These are phyloP conservation scores for Austroboletus novae-zelandiae DNA, from an alignment of 1,284 basidiomycete species.

Conservation along the genomic window DNA sequence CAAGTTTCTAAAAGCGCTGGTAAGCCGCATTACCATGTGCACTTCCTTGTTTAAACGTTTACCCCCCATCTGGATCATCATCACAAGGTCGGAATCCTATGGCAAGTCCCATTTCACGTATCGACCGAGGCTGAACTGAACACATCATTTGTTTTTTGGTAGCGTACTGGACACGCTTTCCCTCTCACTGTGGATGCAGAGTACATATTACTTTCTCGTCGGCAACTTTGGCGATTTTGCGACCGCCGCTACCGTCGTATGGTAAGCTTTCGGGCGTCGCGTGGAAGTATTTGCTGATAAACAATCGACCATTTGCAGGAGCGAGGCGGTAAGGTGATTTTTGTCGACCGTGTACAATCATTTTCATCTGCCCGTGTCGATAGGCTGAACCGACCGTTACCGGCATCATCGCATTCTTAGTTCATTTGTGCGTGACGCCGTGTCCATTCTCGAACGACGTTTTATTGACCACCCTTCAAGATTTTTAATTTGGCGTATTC, in stretches of 20 bases:
- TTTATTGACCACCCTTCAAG: neutral
- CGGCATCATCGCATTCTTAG: neutral
- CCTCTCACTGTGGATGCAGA: neutral
- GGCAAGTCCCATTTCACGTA: neutral
- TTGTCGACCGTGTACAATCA: neutral
- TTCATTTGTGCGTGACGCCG: neutral
- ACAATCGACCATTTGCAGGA: neutral
- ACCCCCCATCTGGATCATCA: neutral
- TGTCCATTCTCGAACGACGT: neutral
- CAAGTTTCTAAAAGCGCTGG: neutral
- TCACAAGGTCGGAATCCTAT: neutral
- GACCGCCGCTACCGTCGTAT: neutral
- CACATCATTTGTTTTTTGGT: neutral
- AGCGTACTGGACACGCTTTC: neutral
- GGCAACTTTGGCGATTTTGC: neutral
- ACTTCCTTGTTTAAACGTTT: neutral
- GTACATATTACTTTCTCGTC: neutral
- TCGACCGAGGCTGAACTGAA: neutral
- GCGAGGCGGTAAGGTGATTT: neutral
- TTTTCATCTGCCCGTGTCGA: neutral
- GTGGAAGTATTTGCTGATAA: neutral
- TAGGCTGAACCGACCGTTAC: neutral
- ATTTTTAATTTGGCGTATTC: neutral
- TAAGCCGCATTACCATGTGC: neutral
- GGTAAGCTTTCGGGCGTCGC: neutral